Base-by-base conservation (phyloP, 345 rosid species). In the Alliaria petiolata region DNA sequence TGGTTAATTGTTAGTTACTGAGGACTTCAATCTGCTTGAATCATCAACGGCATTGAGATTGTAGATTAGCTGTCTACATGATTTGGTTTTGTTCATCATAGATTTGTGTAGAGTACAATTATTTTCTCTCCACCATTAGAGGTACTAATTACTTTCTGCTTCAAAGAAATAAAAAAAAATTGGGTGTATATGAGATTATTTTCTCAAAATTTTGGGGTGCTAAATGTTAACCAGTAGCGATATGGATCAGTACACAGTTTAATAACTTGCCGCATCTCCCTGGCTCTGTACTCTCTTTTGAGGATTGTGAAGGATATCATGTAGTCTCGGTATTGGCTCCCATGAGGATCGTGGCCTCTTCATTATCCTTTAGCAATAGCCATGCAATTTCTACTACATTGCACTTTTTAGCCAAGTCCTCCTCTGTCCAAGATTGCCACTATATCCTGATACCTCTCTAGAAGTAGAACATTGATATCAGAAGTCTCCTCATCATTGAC, bases 191-290 rank as follows among this genome's bases (percentile, higher is more conserved):
- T 50, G 55, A 25, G 35, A 47, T 47, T 6, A n/a, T n/a, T 25
- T 50, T 51, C 6, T 15, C 8, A 91, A 85, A 77, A 81, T n/a
- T n/a, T n/a, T n/a, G n/a, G 76, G 40, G 64, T n/a, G n/a, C n/a
- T n/a, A n/a, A n/a, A n/a, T n/a, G n/a, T n/a, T n/a, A 3, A 22
- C 78, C 38, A 80, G 79, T 66, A 77, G 67, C 63, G 81, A 79
- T 42, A 66, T 79, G 49, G 85, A 85, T 75, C 77, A 82, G 71
- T 95, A 95, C 80, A 76, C 67, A 49, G 69, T 30, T 33, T 89
- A 91, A 91, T 76, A 95, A 95, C 77, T 78, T 95, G 42, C 97
- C 99, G 0, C 97, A 97, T 51, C 83, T 95, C 39, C 88, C 89
- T 35, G 97, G 97, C 73, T 95, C 97, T 15, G 93, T 88, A 12